Evolutionary conservation across 495 filamentous ascomycete species (phyloP).

Genomic region (Daldinia grandis): DNA sequence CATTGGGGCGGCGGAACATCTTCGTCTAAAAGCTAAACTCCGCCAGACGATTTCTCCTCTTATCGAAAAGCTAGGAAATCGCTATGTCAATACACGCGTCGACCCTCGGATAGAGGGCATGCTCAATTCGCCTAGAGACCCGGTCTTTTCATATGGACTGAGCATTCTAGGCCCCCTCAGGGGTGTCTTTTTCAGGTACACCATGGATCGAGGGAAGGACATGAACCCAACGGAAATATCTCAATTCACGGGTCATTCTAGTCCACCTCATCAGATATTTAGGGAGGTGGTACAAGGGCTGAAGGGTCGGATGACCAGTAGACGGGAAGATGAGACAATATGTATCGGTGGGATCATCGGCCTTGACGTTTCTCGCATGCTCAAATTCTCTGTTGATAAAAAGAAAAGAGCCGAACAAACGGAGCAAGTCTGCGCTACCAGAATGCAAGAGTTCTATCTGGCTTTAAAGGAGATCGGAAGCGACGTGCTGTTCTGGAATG

Average conservation of each 20-base stretch:
- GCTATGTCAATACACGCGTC: not conserved
- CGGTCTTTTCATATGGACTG: not conserved
- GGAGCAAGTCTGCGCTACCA: not conserved
- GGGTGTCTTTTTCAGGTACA: not conserved
- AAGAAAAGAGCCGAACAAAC: not conserved
- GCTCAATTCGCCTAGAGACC: not conserved
- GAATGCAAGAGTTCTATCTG: not conserved
- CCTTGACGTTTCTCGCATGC: slow-evolving; percentile 1
- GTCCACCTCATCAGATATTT: not conserved
- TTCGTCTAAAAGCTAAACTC: not conserved
- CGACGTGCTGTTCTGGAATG: not conserved
- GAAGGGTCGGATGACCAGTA: not conserved
- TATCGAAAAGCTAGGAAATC: not conserved
- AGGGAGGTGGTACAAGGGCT: not conserved
- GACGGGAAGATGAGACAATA: not conserved
- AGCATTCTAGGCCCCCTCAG: not conserved
- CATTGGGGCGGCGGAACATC: not conserved
- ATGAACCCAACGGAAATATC: not conserved
- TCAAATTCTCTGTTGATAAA: not conserved
- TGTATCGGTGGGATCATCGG: not conserved
- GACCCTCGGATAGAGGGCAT: not conserved
- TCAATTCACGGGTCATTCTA: not conserved
- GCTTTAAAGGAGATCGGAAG: not conserved
- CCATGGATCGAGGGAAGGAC: not conserved
- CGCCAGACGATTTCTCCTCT: not conserved